Conservation (phyloP, 2,329 filamentous ascomycete species). For the Xylariaceae sp. region DNA sequence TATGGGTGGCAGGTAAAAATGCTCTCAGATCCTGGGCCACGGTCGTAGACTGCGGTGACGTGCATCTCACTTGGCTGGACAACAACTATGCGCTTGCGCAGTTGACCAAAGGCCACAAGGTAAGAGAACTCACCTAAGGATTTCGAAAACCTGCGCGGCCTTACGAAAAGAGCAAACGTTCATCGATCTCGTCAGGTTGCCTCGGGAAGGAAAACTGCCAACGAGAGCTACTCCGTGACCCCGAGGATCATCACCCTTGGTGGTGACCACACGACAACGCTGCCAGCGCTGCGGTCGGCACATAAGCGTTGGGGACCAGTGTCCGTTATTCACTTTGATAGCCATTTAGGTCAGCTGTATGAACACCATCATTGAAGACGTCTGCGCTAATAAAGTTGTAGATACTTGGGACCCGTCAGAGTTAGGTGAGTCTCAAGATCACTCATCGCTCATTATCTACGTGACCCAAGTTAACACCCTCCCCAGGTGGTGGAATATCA, state of each 20-base stretch:
- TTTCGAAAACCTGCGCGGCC: not conserved
- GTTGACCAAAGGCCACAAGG: slow-evolving; percentile 71
- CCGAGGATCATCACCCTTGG: slow-evolving; percentile 66
- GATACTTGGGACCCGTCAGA: slow-evolving; percentile 76
- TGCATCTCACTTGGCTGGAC: slow-evolving; percentile 77
- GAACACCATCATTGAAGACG: not conserved
- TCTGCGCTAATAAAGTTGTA: slow-evolving; percentile 33
- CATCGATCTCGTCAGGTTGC: slow-evolving; percentile 33
- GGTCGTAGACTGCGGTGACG: slow-evolving; percentile 80
- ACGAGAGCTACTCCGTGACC: slow-evolving; percentile 48
- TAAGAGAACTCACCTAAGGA: slow-evolving; percentile 28
- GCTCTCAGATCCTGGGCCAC: slow-evolving; percentile 75
- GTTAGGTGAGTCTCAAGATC: slow-evolving; percentile 46
- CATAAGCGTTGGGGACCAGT: slow-evolving; percentile 63
- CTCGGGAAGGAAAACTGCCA: slow-evolving; percentile 46
- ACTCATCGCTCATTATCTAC: not conserved
- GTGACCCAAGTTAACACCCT: slow-evolving; percentile 12
- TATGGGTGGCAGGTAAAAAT: slow-evolving; percentile 53
- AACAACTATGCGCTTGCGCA: slow-evolving; percentile 76
- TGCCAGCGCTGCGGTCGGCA: slow-evolving; percentile 66
- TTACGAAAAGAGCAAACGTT: not conserved
- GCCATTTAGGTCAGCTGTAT: slow-evolving; percentile 57
- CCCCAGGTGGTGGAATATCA: slow-evolving; percentile 59
- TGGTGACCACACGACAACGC: slow-evolving; percentile 68
- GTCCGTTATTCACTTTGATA: slow-evolving; percentile 70